A percentile compares a stretch with the other conserved stretches of the same genome.
Conservation (phyloP, 2,329 filamentous ascomycete species). For the Exophiala bonariae region DNA sequence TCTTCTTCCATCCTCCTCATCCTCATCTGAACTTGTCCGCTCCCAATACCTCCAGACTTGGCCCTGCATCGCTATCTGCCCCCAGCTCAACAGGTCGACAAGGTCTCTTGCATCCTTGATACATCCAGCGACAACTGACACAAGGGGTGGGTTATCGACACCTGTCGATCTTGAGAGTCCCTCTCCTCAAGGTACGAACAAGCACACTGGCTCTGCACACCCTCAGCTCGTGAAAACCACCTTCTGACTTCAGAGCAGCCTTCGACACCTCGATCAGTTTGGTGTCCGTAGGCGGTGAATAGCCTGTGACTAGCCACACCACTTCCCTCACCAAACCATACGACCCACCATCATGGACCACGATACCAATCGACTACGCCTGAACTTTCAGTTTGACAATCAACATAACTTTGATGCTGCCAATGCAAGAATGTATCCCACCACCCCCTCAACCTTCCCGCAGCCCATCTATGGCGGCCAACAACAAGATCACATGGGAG, state of each 20-base stretch:
- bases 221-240: not conserved
- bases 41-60: no score
- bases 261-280: conserved; percentile 4
- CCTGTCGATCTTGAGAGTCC: conserved; percentile 5
- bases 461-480: conserved; percentile 75
- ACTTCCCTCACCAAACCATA: not conserved
- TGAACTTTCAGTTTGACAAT: conserved; percentile 57
- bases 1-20: no score
- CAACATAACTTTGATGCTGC: conserved; percentile 62
- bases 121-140: not conserved
- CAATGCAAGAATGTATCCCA: conserved; percentile 72
- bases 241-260: conserved; percentile 4
- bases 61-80: not conserved
- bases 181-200: not conserved
- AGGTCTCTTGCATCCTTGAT: not conserved
- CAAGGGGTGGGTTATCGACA: conserved; percentile 9
- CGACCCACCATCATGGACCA: conserved; percentile 44
- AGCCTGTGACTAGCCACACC: not conserved
- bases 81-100: not conserved
- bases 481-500: conserved; percentile 61
- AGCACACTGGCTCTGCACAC: not conserved
- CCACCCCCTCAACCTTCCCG: conserved; percentile 93
- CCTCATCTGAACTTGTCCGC: no score
- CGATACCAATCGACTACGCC: conserved; percentile 57
- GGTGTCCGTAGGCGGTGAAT: conserved; percentile 1